Evolutionary conservation across 768 basidiomycete species (phyloP).

Genomic region (Leccinum rimulosum): DNA sequence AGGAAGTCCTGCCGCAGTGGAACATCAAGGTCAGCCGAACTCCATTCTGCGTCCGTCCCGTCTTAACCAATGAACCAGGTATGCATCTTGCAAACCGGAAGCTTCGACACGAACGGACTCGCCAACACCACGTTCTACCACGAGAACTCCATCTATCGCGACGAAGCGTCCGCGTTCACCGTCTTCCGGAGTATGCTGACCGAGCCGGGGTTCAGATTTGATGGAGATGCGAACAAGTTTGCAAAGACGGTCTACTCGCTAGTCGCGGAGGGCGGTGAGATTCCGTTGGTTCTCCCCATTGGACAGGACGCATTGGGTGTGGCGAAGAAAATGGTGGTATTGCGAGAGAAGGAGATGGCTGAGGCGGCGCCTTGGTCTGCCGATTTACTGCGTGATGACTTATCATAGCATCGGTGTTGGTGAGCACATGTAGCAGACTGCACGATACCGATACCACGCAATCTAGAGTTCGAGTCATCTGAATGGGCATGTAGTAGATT

Average conservation of each 20-base stretch:
- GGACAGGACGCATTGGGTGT: constrained; percentile 12
- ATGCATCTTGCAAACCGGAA: constrained; percentile 18
- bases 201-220: neutral
- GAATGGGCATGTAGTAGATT: neutral
- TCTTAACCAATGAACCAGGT: constrained; percentile 8
- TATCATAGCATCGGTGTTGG: neutral
- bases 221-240: constrained; percentile 16
- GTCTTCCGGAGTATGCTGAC: neutral
- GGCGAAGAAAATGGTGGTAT: neutral
- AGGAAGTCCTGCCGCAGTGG: constrained; percentile 41
- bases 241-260: constrained; percentile 7
- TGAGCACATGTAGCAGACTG: no score
- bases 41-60: neutral
- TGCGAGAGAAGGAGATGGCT: neutral
- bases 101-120: constrained; percentile 2
- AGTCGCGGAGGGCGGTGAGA: neutral
- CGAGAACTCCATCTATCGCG: constrained; percentile 7
- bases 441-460: neutral
- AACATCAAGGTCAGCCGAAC: constrained; percentile 31
- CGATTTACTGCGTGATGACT: constrained; percentile 7
- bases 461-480: neutral
- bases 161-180: neutral
- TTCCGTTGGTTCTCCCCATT: constrained; percentile 14
- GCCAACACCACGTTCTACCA: neutral
- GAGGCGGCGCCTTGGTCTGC: constrained; percentile 9